Percentiles rank a stretch among this genome's conserved stretches.
Evolutionary conservation across 2,329 filamentous ascomycete species (phyloP).

Genomic region (Cercospora sesami): DNA sequence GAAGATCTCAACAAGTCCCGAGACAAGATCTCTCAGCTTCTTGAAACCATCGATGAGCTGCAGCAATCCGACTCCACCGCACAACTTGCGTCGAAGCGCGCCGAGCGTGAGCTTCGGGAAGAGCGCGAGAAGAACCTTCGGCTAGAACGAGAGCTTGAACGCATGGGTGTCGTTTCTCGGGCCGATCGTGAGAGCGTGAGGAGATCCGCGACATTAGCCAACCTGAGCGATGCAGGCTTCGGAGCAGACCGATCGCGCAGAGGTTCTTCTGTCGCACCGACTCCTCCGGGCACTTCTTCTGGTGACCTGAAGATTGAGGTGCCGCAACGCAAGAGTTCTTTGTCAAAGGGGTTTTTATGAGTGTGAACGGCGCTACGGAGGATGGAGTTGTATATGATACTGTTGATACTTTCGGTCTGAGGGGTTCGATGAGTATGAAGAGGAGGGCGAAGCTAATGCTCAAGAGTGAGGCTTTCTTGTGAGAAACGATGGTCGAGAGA

Average conservation of each 20-base stretch:
- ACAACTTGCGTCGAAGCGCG: conserved; percentile 78
- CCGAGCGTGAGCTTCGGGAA: conserved; percentile 85
- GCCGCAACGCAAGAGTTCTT: conserved; percentile 45
- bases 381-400: conserved; percentile 21
- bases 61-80: conserved; percentile 81
- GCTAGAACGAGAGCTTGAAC: conserved; percentile 83
- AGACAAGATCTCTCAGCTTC: conserved; percentile 86
- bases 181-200: conserved; percentile 58
- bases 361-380: conserved; percentile 26
- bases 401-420: conserved; percentile 6
- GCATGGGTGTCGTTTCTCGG: conserved; percentile 63
- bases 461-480: conserved; percentile 31
- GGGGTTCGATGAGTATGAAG: conserved; percentile 8
- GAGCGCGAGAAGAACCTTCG: conserved; percentile 78
- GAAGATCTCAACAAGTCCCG: conserved; percentile 84
- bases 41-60: conserved; percentile 89
- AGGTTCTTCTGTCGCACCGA: conserved; percentile 45
- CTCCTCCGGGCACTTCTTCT: conserved; percentile 31
- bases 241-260: conserved; percentile 41
- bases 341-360: conserved; percentile 55
- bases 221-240: conserved; percentile 47
- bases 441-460: conserved; percentile 16
- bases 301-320: conserved; percentile 42
- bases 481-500: conserved; percentile 1
- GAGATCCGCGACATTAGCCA: conserved; percentile 35